phyloP scores from a whole-genome alignment of 2,329 filamentous ascomycete genomes.

The Penicillium digitatum region DNA sequence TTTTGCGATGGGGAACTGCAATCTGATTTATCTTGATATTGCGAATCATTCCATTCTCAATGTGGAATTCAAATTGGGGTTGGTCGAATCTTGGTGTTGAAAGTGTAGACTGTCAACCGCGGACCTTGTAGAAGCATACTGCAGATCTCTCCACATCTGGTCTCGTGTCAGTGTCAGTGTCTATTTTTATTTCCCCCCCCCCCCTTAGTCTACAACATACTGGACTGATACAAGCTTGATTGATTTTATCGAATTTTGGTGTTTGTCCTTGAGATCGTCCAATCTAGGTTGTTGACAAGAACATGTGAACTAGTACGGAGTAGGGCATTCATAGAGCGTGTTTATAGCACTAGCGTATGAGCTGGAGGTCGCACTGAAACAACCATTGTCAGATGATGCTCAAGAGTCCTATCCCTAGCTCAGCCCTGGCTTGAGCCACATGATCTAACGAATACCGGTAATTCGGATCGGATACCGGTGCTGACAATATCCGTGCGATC shows the following conservation, averaged over 20 bases:
- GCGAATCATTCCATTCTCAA: neutral
- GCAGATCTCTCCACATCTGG: neutral
- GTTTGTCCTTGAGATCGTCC: neutral
- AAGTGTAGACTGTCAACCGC: neutral
- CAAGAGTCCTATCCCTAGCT: neutral
- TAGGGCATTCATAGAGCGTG: too few relatives aligned
- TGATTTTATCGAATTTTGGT: too few relatives aligned
- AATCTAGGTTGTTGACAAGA: neutral
- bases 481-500: too few relatives aligned
- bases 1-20: conserved; percentile 31
- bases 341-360: too few relatives aligned
- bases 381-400: neutral
- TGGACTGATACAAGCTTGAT: too few relatives aligned
- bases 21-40: conserved; percentile 14
- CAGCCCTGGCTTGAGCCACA: neutral
- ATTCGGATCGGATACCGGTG: neutral
- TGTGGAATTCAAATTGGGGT: conserved; percentile 23
- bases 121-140: neutral
- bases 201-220: too few relatives aligned
- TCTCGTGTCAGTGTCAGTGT: neutral
- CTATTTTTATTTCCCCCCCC: neutral
- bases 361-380: too few relatives aligned
- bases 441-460: neutral
- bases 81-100: neutral
- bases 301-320: too few relatives aligned